Evolutionary conservation across 805 yeast genomes (phyloP).

Genomic region (Pichia sporocuriosa): DNA sequence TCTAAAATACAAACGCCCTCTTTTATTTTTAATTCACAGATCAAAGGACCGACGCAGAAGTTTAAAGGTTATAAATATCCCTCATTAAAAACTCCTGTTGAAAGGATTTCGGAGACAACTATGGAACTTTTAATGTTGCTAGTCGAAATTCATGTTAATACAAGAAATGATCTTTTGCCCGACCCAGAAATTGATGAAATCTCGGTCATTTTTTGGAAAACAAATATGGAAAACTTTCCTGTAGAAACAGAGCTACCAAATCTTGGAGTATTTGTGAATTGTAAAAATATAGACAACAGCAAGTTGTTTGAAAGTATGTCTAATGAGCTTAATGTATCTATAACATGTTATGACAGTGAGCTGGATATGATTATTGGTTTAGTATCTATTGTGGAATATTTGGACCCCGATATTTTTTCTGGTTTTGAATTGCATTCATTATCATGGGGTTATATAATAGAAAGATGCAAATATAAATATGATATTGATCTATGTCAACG

Average conservation of each 20-base stretch:
- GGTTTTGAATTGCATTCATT: conserved; percentile 77
- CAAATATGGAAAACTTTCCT: conserved; percentile 38
- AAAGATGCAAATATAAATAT: conserved; percentile 43
- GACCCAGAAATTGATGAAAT: conserved; percentile 62
- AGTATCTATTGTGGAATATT: conserved; percentile 44
- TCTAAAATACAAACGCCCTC: conserved; percentile 15
- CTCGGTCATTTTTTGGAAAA: conserved; percentile 55
- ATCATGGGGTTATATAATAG: conserved; percentile 89
- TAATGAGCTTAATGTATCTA: conserved; percentile 17
- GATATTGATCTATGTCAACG: conserved; percentile 50
- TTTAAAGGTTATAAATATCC: conserved; percentile 34
- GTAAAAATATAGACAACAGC: background rate
- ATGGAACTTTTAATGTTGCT: conserved; percentile 49
- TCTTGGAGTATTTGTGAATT: conserved; percentile 33
- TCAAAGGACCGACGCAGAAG: conserved; percentile 40
- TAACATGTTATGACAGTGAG: conserved; percentile 47
- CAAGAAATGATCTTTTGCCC: conserved; percentile 46
- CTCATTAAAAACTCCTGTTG: conserved; percentile 23
- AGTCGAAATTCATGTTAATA: conserved; percentile 62
- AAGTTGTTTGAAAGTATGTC: conserved; percentile 1
- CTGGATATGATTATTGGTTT: conserved; percentile 49
- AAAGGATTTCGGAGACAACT: conserved; percentile 33
- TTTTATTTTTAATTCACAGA: conserved; percentile 38
- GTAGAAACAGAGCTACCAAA: conserved; percentile 29
- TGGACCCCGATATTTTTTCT: conserved; percentile 83